A percentile compares a stretch with the other conserved stretches of the same genome.
Conservation (phyloP, 2,329 filamentous ascomycete species). For the Phyllachora maydis region DNA sequence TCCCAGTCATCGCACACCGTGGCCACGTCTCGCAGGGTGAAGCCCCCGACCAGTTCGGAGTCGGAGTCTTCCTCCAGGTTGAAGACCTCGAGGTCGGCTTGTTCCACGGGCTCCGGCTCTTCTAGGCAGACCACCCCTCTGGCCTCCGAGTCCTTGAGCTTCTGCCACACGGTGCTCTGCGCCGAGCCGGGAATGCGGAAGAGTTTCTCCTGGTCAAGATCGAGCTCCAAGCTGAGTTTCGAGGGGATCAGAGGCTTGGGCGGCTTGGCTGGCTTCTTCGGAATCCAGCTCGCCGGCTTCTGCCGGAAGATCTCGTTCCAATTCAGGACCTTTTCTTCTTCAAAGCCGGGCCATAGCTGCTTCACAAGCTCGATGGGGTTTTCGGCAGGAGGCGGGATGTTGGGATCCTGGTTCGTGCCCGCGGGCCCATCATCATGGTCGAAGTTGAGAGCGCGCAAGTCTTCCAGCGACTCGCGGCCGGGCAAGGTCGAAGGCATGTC, state of each 20-base stretch:
- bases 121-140: slow-evolving; percentile 22
- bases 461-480: slow-evolving; percentile 14
- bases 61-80: slow-evolving; percentile 23
- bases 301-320: slow-evolving; percentile 72
- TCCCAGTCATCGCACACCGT: slow-evolving; percentile 80
- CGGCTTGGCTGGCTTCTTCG: slow-evolving; percentile 58
- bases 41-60: slow-evolving; percentile 49
- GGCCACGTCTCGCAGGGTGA: slow-evolving; percentile 61
- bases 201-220: slow-evolving; percentile 65
- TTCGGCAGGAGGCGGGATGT: slow-evolving; percentile 49
- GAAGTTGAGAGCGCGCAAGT: slow-evolving; percentile 19
- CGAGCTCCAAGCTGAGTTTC: slow-evolving; percentile 74
- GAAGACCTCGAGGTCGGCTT: slow-evolving; percentile 22
- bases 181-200: slow-evolving; percentile 56
- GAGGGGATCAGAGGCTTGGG: slow-evolving; percentile 69
- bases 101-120: slow-evolving; percentile 16
- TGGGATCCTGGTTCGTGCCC: slow-evolving; percentile 33
- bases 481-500: slow-evolving; percentile 10
- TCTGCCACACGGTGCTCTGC: slow-evolving; percentile 28
- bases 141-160: slow-evolving; percentile 27
- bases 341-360: slow-evolving; percentile 64
- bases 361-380: slow-evolving; percentile 57
- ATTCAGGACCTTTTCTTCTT: slow-evolving; percentile 50
- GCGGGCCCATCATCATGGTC: slow-evolving; percentile 20
- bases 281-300: slow-evolving; percentile 57